Evolutionary conservation across 306 rosid species (phyloP).

Genomic region (Ceratonia siliqua): DNA sequence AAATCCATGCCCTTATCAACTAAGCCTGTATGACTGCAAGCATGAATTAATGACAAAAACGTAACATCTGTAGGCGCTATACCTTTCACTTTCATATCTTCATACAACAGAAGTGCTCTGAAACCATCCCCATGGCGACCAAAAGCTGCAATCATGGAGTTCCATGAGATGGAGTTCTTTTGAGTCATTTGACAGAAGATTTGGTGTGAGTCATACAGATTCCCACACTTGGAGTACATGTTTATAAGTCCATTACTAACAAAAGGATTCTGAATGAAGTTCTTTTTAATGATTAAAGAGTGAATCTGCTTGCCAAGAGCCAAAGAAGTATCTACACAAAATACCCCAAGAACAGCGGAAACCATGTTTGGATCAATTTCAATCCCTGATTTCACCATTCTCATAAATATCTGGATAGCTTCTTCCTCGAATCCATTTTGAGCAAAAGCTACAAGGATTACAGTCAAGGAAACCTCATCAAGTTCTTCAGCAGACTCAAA

Average conservation of each 20-base stretch:
- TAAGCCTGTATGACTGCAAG: slow-evolving; percentile 87
- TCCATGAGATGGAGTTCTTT: slow-evolving; percentile 76
- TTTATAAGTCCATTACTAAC: slow-evolving; percentile 85
- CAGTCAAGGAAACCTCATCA: slow-evolving; percentile 81
- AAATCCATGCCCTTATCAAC: slow-evolving; percentile 77
- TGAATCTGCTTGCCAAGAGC: slow-evolving; percentile 77
- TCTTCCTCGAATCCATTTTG: slow-evolving; percentile 86
- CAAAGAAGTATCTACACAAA: slow-evolving; percentile 74
- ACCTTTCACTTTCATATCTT: slow-evolving; percentile 63
- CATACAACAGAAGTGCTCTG: slow-evolving; percentile 63
- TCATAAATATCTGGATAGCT: slow-evolving; percentile 72
- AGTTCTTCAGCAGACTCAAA: slow-evolving; percentile 73
- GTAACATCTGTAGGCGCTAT: slow-evolving; percentile 66
- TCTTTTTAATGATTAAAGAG: slow-evolving; percentile 59
- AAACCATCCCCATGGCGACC: slow-evolving; percentile 83
- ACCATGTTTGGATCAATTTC: slow-evolving; percentile 68
- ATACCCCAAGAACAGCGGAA: slow-evolving; percentile 85
- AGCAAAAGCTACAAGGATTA: slow-evolving; percentile 82
- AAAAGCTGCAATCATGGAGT: slow-evolving; percentile 83
- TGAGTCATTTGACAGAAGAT: slow-evolving; percentile 58
- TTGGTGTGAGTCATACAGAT: slow-evolving; percentile 57
- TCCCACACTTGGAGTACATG: slow-evolving; percentile 92
- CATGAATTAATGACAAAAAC: slow-evolving; percentile 85
- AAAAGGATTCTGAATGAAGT: slow-evolving; percentile 59
- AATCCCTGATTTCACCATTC: slow-evolving; percentile 66